Evolutionary conservation across 1,284 basidiomycete species (phyloP).

Genomic region (Ceratorhiza oryzae-sativae): DNA sequence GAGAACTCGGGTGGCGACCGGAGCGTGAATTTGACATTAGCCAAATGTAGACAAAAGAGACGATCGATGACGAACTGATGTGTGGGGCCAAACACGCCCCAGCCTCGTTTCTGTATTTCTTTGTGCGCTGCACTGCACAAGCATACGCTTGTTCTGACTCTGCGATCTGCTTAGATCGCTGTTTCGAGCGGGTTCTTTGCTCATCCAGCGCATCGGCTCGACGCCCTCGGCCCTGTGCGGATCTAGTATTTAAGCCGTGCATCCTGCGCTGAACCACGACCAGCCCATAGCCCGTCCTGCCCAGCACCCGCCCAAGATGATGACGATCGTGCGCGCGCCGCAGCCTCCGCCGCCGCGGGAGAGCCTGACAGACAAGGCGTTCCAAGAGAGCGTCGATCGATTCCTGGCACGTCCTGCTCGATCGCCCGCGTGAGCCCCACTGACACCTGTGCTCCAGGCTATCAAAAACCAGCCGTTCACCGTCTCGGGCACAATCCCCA

Average conservation of each 20-base stretch:
- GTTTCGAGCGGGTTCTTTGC: background rate
- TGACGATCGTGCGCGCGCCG: conserved; percentile 38
- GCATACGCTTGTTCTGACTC: background rate
- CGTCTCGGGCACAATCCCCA: conserved; percentile 70
- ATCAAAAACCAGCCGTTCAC: conserved; percentile 70
- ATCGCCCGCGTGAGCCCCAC: background rate
- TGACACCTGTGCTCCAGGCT: conserved; percentile 41
- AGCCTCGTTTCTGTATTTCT: conserved; percentile 33
- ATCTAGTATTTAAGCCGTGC: conserved; percentile 18
- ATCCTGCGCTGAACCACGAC: background rate
- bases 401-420: conserved; percentile 53
- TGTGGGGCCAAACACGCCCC: conserved; percentile 17
- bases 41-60: background rate
- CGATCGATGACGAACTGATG: conserved; percentile 34
- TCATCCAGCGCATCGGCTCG: conserved; percentile 3
- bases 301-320: conserved; percentile 34
- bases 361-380: conserved; percentile 61
- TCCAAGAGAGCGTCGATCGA: conserved; percentile 63
- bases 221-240: conserved; percentile 36
- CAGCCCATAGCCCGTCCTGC: background rate
- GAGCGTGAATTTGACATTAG: conserved; percentile 26
- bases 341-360: conserved; percentile 14
- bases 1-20: background rate
- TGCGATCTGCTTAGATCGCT: conserved; percentile 4
- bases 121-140: background rate